A percentile compares a stretch with the other conserved stretches of the same genome.
These are phyloP conservation scores for Allantophomopsis lycopodina DNA, from an alignment of 2,329 filamentous ascomycete species.

Conservation along the genomic window DNA sequence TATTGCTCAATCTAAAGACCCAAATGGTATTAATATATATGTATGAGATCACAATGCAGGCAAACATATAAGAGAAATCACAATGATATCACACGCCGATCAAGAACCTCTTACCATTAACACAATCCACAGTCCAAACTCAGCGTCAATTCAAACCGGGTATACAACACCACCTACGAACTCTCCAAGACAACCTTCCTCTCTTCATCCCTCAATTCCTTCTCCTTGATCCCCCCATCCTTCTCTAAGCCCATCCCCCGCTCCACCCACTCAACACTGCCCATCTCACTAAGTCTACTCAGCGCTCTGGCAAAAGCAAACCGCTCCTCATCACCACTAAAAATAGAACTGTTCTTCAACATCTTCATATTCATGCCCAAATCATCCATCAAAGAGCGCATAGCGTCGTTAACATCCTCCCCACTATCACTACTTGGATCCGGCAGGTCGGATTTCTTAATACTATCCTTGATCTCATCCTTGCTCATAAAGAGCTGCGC, in stretches of 20 bases:
- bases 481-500: conserved; percentile 74
- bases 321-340: conserved; percentile 87
- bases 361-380: conserved; percentile 72
- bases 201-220: conserved; percentile 12
- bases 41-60: too few relatives aligned
- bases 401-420: conserved; percentile 43
- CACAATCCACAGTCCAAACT: too few relatives aligned
- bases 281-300: conserved; percentile 81
- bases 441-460: conserved; percentile 26
- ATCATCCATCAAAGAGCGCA: conserved; percentile 78
- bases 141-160: too few relatives aligned
- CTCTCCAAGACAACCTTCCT: too few relatives aligned
- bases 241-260: conserved; percentile 41
- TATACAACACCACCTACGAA: too few relatives aligned
- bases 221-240: conserved; percentile 27
- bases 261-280: conserved; percentile 89
- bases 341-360: conserved; percentile 75
- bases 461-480: conserved; percentile 48
- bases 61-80: too few relatives aligned
- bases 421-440: conserved; percentile 22
- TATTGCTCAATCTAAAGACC: too few relatives aligned
- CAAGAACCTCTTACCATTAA: too few relatives aligned
- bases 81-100: too few relatives aligned
- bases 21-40: too few relatives aligned
- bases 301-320: conserved; percentile 91